Evolutionary conservation across 2,329 filamentous ascomycete species (phyloP), one percentile per base, ranked within the genome.

Genomic region (Claviceps maximensis): DNA sequence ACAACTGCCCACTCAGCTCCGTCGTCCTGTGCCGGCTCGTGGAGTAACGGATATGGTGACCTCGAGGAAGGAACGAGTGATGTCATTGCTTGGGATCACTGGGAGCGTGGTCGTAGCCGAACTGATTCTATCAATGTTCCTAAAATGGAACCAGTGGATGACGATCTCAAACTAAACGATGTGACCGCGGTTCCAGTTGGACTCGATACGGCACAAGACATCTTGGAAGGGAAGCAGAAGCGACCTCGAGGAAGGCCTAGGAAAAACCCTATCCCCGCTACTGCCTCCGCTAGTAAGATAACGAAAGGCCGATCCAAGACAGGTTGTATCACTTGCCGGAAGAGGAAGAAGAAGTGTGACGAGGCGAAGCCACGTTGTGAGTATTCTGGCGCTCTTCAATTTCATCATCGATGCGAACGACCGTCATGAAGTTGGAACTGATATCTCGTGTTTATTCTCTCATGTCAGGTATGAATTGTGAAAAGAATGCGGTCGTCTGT

Each of bases 401-500:
- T 33, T 19, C 27, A 19, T 9, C 4, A 4, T 50, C 23, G 25
- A 17, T 17, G 7, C 41, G 21, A 4, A 29, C 5, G 17, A 7
- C 4, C 9, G 15, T 15, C 21, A 27, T 27, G 27, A 19, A 25
- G 8, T 33, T 51, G 23, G 15, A 23, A 23, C 7, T 53, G 36
- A 29, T 17, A 36, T 19, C 47, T 29, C 25, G 55, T 33, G 19
- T 47, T 36, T 21, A 12, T 46, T 23, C 17, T 29, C 27, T 29
- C 27, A 21, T 29, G 23, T 53, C 54, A 89, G 85, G 87, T 61
- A 76, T 88, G 67, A 94, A 94, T 62, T 95, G 89, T 63, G 85
- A 93, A 69, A 95, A 95, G 75, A 95, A 95, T 65, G 88, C 89
- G 9, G 87, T 95, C 13, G 81, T 90, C 13, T 95, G 89, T 64